Evolutionary conservation across 163 green algal species (phyloP).

Genomic region (Trebouxia gelatinosa): DNA sequence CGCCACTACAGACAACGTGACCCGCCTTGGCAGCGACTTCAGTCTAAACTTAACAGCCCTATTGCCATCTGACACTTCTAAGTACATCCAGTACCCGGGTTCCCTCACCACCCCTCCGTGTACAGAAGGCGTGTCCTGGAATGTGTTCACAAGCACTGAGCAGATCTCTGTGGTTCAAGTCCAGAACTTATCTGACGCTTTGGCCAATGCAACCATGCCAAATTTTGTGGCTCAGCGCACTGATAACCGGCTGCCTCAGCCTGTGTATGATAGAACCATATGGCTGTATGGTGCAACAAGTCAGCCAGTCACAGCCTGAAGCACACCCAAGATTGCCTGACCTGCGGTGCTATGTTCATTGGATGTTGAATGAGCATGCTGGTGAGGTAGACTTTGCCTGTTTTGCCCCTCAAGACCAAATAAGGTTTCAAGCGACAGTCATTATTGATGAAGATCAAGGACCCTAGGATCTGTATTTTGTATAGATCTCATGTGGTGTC

Average conservation of each 20-base stretch:
- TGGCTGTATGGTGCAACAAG: conserved; percentile 2
- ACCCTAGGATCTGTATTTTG: too few relatives aligned
- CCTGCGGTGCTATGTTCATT: too few relatives aligned
- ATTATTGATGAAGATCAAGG: too few relatives aligned
- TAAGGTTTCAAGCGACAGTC: too few relatives aligned
- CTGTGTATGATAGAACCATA: not conserved
- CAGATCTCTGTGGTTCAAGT: not conserved
- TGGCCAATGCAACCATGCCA: not conserved
- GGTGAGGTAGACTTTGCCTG: too few relatives aligned
- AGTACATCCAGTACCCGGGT: conserved; percentile 60
- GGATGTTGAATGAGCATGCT: too few relatives aligned
- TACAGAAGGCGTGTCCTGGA: conserved; percentile 72
- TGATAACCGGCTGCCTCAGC: conserved; percentile 4
- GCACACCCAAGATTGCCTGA: too few relatives aligned
- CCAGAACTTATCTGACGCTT: not conserved
- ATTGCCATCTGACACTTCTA: conserved; percentile 22
- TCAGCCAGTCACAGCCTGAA: too few relatives aligned
- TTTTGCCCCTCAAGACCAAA: too few relatives aligned
- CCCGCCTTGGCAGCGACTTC: not conserved
- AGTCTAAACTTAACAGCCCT: not conserved
- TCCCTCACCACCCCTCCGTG: conserved; percentile 83
- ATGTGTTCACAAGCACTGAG: conserved; percentile 47
- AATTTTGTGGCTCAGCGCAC: not conserved
- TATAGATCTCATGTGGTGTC: too few relatives aligned
- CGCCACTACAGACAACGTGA: not conserved